Percentiles rank a stretch among this genome's conserved stretches.
phyloP scores from a whole-genome alignment of 768 basidiomycete genomes.

The Xerocomus spinulosus region DNA sequence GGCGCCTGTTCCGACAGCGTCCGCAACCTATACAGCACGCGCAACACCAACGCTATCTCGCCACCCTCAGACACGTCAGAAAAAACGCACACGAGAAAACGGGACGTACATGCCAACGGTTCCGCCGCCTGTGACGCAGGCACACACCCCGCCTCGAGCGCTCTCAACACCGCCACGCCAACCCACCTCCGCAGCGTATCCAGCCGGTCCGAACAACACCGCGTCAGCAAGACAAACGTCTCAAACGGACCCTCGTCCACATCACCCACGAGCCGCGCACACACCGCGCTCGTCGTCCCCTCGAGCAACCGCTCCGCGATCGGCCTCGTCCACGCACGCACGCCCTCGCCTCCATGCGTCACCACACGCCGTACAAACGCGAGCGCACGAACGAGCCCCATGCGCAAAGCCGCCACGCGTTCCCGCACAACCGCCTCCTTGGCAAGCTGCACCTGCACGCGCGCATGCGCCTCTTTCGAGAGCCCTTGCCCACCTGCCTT shows the following conservation, averaged over 20 bases:
- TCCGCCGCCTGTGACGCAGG: slow-evolving; percentile 74
- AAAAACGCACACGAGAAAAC: background rate
- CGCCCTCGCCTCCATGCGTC: slow-evolving; percentile 34
- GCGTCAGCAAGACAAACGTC: slow-evolving; percentile 69
- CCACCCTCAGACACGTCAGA: background rate
- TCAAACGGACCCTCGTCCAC: slow-evolving; percentile 45
- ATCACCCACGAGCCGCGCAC: slow-evolving; percentile 57
- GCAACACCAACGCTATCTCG: slow-evolving; percentile 65
- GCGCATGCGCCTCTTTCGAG: slow-evolving; percentile 79
- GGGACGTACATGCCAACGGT: slow-evolving; percentile 41
- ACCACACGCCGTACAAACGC: slow-evolving; percentile 64
- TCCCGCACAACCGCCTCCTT: slow-evolving; percentile 71
- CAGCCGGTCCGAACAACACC: slow-evolving; percentile 69
- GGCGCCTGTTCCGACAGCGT: slow-evolving; percentile 76
- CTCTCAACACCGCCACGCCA: slow-evolving; percentile 79
- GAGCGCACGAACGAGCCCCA: slow-evolving; percentile 60
- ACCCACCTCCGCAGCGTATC: slow-evolving; percentile 66
- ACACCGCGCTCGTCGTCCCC: slow-evolving; percentile 53
- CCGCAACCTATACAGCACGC: slow-evolving; percentile 81
- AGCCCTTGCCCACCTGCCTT: slow-evolving; percentile 46
- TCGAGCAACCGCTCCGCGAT: slow-evolving; percentile 59
- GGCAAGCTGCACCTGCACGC: slow-evolving; percentile 78
- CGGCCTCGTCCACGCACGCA: slow-evolving; percentile 51
- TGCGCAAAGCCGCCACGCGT: slow-evolving; percentile 51
- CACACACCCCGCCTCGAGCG: slow-evolving; percentile 57